Evolutionary conservation across 371 early-diverging fungal species (phyloP).

Genomic region (Mortierella sp.): DNA sequence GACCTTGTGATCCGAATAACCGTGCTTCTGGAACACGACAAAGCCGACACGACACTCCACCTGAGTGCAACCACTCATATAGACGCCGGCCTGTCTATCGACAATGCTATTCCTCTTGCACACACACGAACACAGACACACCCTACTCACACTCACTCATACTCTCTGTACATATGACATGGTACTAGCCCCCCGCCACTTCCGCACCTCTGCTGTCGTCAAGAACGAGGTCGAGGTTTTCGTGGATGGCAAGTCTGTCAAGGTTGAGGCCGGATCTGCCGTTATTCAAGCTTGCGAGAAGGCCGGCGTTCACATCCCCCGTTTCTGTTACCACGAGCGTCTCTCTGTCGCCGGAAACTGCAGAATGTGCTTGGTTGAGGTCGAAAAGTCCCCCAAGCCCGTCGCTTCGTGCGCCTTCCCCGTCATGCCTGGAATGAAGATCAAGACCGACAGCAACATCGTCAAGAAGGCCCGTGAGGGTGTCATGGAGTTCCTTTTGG

Average conservation of each 20-base stretch:
- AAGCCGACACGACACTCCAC: neutral
- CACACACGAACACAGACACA: neutral
- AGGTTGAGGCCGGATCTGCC: constrained; percentile 94
- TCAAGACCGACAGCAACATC: constrained; percentile 93
- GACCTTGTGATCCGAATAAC: constrained; percentile 14
- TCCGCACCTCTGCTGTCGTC: constrained; percentile 66
- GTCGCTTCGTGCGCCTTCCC: constrained; percentile 98
- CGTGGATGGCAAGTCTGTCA: constrained; percentile 92
- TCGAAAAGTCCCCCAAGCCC: constrained; percentile 96
- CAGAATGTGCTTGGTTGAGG: constrained; percentile 98
- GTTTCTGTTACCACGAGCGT: constrained; percentile 98
- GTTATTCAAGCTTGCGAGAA: constrained; percentile 98
- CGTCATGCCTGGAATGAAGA: constrained; percentile 97
- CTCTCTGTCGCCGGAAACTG: constrained; percentile 98
- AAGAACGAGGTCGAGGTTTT: constrained; percentile 86
- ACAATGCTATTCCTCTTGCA: neutral
- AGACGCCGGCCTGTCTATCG: neutral
- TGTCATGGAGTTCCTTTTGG: constrained; percentile 97
- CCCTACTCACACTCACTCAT: neutral
- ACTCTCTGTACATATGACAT: neutral
- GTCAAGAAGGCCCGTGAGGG: constrained; percentile 99
- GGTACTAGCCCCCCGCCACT: constrained; percentile 62
- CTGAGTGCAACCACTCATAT: neutral
- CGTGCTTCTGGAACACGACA: neutral
- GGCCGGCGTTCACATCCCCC: constrained; percentile 91